Percentiles rank a stretch among this genome's conserved stretches.
Conservation (phyloP, 2,329 filamentous ascomycete genomes). For the Cytospora schulzeri region DNA sequence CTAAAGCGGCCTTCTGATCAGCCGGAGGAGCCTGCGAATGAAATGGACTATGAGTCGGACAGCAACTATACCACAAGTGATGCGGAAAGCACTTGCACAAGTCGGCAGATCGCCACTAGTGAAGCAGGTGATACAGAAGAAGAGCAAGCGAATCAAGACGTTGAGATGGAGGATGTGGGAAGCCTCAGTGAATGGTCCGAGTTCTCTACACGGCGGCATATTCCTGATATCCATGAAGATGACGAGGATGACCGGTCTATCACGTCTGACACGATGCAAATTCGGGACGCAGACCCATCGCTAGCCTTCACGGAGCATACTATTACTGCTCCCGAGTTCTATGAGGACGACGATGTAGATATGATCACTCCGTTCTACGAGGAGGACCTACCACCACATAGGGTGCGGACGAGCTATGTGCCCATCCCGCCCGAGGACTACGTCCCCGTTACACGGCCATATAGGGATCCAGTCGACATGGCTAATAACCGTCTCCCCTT, state of each 20-base stretch:
- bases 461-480: conserved; percentile 75
- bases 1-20: conserved; percentile 46
- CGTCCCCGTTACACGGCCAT: conserved; percentile 75
- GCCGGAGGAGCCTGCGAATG: conserved; percentile 52
- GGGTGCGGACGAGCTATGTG: conserved; percentile 68
- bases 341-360: conserved; percentile 42
- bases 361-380: conserved; percentile 47
- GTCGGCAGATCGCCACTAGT: conserved; percentile 61
- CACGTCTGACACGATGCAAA: conserved; percentile 45
- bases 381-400: conserved; percentile 45
- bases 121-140: conserved; percentile 45
- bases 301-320: conserved; percentile 27
- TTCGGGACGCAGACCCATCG: conserved; percentile 37
- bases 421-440: conserved; percentile 86
- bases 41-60: conserved; percentile 73
- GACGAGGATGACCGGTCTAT: conserved; percentile 41
- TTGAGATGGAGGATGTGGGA: conserved; percentile 59
- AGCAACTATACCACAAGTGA: conserved; percentile 76
- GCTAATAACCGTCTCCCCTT: conserved; percentile 93
- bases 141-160: conserved; percentile 45
- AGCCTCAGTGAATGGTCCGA: conserved; percentile 86
- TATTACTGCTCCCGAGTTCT: conserved; percentile 31
- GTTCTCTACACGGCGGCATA: conserved; percentile 73
- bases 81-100: conserved; percentile 81
- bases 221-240: conserved; percentile 51